These are phyloP conservation scores for Ogataea trehalophila DNA, from an alignment of 805 yeast species.

Conservation along the genomic window DNA sequence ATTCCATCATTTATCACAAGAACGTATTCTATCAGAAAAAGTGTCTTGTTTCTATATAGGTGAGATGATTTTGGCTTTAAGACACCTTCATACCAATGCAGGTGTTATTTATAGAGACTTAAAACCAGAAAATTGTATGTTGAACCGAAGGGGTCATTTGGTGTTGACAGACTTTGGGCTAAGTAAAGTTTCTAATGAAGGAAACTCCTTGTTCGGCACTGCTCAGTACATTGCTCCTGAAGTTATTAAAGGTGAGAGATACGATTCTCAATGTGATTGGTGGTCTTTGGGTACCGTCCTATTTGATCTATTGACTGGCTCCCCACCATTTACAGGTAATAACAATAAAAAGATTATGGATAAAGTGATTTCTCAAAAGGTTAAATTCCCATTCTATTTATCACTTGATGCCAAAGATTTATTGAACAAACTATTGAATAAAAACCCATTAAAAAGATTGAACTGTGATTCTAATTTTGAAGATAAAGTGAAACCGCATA, in stretches of 20 bases:
- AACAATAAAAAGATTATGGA: constrained; percentile 72
- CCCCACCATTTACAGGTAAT: constrained; percentile 85
- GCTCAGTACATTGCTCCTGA: constrained; percentile 92
- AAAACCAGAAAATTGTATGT: constrained; percentile 84
- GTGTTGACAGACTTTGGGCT: constrained; percentile 85
- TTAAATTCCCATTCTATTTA: constrained; percentile 68
- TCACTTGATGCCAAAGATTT: constrained; percentile 79
- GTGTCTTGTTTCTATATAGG: constrained; percentile 75
- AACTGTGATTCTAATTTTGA: constrained; percentile 52
- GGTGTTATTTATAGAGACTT: constrained; percentile 86
- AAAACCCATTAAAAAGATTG: constrained; percentile 63
- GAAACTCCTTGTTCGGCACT: constrained; percentile 65
- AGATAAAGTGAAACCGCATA: constrained; percentile 49
- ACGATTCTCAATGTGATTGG: constrained; percentile 82
- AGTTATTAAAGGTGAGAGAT: constrained; percentile 69
- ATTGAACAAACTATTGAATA: constrained; percentile 57
- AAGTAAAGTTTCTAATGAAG: constrained; percentile 43
- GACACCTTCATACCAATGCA: constrained; percentile 61
- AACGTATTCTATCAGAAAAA: constrained; percentile 48
- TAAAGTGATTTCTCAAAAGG: constrained; percentile 63
- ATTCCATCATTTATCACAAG: constrained; percentile 54
- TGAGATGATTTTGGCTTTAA: constrained; percentile 71
- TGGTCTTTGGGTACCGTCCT: constrained; percentile 86
- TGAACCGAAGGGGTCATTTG: constrained; percentile 73
- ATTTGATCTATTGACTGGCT: constrained; percentile 76